Evolutionary conservation across 768 basidiomycete genomes (phyloP).

Genomic region (Lentinula guzmanii): DNA sequence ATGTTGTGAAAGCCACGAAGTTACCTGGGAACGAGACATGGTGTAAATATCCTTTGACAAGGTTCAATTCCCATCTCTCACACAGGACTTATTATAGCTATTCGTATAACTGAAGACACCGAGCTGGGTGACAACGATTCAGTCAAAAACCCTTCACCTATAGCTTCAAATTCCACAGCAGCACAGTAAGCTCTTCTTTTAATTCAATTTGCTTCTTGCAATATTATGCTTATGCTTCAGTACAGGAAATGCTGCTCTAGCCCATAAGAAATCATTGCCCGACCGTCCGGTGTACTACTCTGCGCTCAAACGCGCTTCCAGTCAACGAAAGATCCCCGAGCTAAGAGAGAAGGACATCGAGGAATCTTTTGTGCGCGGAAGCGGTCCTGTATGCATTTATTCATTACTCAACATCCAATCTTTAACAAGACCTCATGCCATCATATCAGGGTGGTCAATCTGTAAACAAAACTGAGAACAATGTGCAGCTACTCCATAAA

Average conservation of each 20-base stretch:
- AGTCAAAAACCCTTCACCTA: conserved; percentile 55
- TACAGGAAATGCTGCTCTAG: conserved; percentile 24
- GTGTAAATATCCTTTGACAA: conserved; percentile 35
- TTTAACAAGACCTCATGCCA: conserved; percentile 69
- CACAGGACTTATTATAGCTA: conserved; percentile 32
- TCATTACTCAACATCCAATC: background rate
- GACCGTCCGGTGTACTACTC: conserved; percentile 47
- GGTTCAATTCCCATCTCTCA: background rate
- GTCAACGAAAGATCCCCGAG: conserved; percentile 56
- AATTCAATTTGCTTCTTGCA: conserved; percentile 13
- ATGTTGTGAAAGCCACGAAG: conserved; percentile 77
- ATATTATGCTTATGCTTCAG: conserved; percentile 14
- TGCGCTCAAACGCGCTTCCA: conserved; percentile 64
- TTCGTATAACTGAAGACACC: conserved; percentile 73
- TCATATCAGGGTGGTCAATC: conserved; percentile 84
- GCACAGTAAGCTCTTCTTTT: conserved; percentile 32
- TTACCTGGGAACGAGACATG: conserved; percentile 45
- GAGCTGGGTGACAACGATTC: conserved; percentile 84
- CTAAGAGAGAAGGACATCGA: conserved; percentile 78
- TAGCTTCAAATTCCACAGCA: conserved; percentile 44
- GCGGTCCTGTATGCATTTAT: background rate
- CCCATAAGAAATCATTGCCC: conserved; percentile 10
- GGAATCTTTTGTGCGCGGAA: conserved; percentile 80
- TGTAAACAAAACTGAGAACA: conserved; percentile 91
- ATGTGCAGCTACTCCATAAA: conserved; percentile 84